Conservation (phyloP, 2,329 filamentous ascomycete genomes). For the Dothistroma pini region DNA sequence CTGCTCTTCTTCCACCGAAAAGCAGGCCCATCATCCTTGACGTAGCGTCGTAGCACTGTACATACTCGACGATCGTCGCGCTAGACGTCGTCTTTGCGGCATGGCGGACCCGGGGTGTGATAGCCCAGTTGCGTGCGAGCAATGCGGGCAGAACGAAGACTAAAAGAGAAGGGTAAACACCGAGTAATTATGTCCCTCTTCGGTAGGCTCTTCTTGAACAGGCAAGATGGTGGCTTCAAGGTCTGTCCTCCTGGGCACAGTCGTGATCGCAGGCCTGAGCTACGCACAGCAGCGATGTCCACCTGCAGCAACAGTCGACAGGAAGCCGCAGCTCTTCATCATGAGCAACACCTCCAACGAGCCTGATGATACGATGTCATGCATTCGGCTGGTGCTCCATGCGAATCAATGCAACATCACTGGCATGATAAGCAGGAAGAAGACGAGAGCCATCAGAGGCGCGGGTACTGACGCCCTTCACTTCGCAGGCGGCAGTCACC, state of each 20-base stretch:
- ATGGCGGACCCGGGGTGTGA: not conserved
- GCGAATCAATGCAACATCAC: constrained; percentile 27
- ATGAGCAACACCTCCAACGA: constrained; percentile 32
- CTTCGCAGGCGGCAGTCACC: constrained; percentile 18
- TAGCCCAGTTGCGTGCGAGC: not conserved
- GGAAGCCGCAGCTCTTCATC: constrained; percentile 26
- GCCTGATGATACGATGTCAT: constrained; percentile 29
- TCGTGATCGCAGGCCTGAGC: not conserved
- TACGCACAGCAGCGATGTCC: constrained; percentile 11
- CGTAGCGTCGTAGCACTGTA: too few relatives aligned
- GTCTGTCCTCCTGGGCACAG: not conserved
- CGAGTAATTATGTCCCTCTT: not conserved
- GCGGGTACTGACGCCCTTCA: not conserved
- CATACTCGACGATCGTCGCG: not conserved
- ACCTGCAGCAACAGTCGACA: constrained; percentile 20
- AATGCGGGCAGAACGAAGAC: not conserved
- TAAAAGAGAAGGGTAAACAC: not conserved
- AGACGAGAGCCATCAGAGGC: not conserved
- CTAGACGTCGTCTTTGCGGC: not conserved
- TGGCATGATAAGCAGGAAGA: constrained; percentile 13
- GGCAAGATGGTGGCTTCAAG: not conserved
- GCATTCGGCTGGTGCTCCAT: constrained; percentile 26
- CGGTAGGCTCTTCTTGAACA: not conserved
- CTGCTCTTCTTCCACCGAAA: too few relatives aligned
- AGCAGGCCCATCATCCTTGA: too few relatives aligned